Conservation (phyloP, 2,329 filamentous ascomycete genomes). For the Ophiostoma sp. region DNA sequence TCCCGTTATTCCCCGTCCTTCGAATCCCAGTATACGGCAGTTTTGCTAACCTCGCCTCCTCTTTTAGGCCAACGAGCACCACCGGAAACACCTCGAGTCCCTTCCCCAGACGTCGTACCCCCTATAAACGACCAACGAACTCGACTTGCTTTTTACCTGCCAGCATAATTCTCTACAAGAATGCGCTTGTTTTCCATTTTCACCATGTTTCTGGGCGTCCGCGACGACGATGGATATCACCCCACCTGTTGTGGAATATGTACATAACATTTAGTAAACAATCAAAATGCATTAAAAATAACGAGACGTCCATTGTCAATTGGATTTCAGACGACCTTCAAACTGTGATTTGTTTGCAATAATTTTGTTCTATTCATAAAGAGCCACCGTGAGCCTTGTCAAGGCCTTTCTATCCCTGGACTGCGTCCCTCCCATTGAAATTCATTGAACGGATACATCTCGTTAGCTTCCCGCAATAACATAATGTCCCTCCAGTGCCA, state of each 20-base stretch:
- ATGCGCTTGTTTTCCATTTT: slow-evolving; percentile 2
- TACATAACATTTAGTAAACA: slow-evolving; percentile 12
- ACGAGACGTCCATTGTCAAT: background rate
- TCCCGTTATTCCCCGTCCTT: background rate
- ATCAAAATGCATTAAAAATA: background rate
- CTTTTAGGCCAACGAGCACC: slow-evolving; percentile 79
- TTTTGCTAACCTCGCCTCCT: background rate
- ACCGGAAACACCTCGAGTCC: slow-evolving; percentile 81
- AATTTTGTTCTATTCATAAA: too few species aligned
- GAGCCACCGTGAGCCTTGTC: too few species aligned
- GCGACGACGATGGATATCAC: background rate
- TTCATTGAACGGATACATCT: background rate
- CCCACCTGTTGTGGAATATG: background rate
- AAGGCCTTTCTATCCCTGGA: background rate
- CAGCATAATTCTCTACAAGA: background rate
- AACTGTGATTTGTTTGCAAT: background rate
- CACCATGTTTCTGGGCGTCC: slow-evolving; percentile 3
- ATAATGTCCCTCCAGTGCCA: background rate
- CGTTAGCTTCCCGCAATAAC: background rate
- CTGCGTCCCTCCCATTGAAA: background rate
- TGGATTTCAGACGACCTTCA: background rate
- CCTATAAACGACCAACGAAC: slow-evolving; percentile 43
- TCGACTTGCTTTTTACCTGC: background rate
- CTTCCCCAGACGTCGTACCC: slow-evolving; percentile 80
- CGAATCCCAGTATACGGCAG: background rate